Percentiles rank a stretch among this genome's conserved stretches.
These are phyloP conservation scores for Populus deltoides DNA, from an alignment of 345 rosid genomes.

Conservation along the genomic window DNA sequence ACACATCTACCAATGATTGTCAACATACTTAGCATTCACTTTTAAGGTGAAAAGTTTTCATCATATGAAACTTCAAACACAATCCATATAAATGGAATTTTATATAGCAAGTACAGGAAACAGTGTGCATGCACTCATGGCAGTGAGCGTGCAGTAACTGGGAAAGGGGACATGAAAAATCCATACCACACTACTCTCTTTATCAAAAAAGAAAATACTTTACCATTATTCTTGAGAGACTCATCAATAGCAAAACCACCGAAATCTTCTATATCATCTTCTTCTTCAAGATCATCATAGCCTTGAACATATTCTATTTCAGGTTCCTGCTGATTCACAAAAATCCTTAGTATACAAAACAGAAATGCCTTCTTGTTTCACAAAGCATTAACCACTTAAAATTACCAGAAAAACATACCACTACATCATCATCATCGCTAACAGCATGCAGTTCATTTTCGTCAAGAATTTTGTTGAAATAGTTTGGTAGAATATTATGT, in stretches of 20 bases:
- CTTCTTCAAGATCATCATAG: conserved; percentile 70
- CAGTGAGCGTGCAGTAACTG: not conserved
- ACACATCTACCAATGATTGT: not conserved
- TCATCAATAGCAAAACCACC: conserved; percentile 37
- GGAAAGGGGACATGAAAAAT: not conserved
- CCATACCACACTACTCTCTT: not conserved
- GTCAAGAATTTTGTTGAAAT: conserved; percentile 54
- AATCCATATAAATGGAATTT: not conserved
- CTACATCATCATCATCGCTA: conserved; percentile 41
- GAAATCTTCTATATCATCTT: conserved; percentile 91
- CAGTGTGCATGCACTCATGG: not conserved
- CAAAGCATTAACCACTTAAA: not conserved
- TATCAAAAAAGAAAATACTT: not conserved
- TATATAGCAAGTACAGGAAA: not conserved
- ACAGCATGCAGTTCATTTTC: conserved; percentile 30
- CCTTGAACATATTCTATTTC: conserved; percentile 80
- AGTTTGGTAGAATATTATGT: conserved; percentile 51
- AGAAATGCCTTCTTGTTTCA: not conserved
- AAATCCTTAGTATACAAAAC: not conserved
- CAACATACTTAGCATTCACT: not conserved
- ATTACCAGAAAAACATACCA: conserved; percentile 33
- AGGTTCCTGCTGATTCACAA: conserved; percentile 51
- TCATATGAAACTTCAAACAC: not conserved
- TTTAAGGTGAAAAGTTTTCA: too few relatives aligned
- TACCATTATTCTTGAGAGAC: conserved; percentile 37